These are phyloP conservation scores for Neurospora sp. DNA, from an alignment of 495 filamentous ascomycete genomes.

Conservation along the genomic window DNA sequence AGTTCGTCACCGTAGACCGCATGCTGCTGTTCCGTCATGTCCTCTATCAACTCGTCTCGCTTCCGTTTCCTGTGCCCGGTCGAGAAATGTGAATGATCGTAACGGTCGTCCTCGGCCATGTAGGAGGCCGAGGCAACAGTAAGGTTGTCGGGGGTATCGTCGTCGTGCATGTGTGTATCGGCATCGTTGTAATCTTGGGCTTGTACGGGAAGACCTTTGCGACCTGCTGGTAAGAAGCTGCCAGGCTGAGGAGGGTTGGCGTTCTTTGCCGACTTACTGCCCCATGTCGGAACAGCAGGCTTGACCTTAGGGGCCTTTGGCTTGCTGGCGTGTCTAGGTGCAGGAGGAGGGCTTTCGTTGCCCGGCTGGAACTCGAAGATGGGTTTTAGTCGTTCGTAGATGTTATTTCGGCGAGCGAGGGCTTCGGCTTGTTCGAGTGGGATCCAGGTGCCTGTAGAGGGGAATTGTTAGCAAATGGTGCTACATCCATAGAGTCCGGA, in stretches of 20 bases:
- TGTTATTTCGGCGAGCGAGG: constrained; percentile 75
- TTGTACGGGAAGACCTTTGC: constrained; percentile 18
- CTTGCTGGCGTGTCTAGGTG: constrained; percentile 84
- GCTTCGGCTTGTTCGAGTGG: constrained; percentile 70
- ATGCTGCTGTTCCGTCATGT: constrained; percentile 66
- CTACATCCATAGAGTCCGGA: not conserved
- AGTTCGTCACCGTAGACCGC: constrained; percentile 85
- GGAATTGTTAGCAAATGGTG: constrained; percentile 9
- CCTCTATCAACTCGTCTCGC: constrained; percentile 56
- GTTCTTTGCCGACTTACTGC: constrained; percentile 26
- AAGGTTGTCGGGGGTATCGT: constrained; percentile 71
- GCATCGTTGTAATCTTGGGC: constrained; percentile 37
- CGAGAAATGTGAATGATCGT: constrained; percentile 55
- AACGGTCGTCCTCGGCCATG: constrained; percentile 68
- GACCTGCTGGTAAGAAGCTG: constrained; percentile 17
- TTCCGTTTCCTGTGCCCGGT: constrained; percentile 71
- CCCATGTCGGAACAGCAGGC: constrained; percentile 46
- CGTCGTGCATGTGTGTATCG: constrained; percentile 56
- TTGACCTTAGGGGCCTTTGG: constrained; percentile 52
- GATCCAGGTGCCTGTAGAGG: constrained; percentile 77
- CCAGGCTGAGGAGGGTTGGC: constrained; percentile 8
- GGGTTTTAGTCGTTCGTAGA: constrained; percentile 67
- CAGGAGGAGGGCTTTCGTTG: constrained; percentile 79
- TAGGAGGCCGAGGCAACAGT: constrained; percentile 74
- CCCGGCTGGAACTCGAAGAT: constrained; percentile 88